Conservation (phyloP, 495 filamentous ascomycete genomes). For the Haplographium delicatum region DNA sequence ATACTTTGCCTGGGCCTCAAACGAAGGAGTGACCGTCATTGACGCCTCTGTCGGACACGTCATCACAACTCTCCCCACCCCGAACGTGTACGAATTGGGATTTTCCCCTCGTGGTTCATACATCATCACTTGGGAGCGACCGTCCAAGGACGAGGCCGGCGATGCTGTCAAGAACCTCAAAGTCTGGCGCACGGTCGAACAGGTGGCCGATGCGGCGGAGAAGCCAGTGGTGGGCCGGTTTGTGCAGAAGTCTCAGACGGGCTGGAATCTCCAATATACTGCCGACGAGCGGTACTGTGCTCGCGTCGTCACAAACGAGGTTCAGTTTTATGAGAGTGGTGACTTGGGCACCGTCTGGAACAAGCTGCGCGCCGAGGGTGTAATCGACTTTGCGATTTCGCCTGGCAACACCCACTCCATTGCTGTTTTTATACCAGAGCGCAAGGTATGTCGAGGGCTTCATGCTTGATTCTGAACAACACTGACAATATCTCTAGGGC, state of each 20-base stretch:
- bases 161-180: constrained; percentile 94
- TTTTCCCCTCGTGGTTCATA: constrained; percentile 91
- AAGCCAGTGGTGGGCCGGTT: constrained; percentile 76
- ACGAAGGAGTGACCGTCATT: constrained; percentile 77
- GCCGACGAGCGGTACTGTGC: constrained; percentile 88
- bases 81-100: constrained; percentile 86
- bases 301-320: constrained; percentile 89
- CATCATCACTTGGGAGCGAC: constrained; percentile 94
- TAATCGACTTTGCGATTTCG: constrained; percentile 82
- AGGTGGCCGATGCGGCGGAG: constrained; percentile 46
- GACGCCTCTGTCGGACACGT: constrained; percentile 76
- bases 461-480: background rate
- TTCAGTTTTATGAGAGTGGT: constrained; percentile 89
- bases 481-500: constrained; percentile 47
- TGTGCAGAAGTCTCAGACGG: constrained; percentile 90
- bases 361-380: constrained; percentile 88
- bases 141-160: constrained; percentile 85
- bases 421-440: constrained; percentile 90
- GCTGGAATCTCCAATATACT: constrained; percentile 98
- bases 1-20: constrained; percentile 92
- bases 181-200: constrained; percentile 78
- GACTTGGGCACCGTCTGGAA: constrained; percentile 87
- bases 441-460: constrained; percentile 58
- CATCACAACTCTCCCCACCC: constrained; percentile 64
- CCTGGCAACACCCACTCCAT: constrained; percentile 84